phyloP scores from a whole-genome alignment of 2,329 filamentous ascomycete species.

The Gaeumannomyces sp. region DNA sequence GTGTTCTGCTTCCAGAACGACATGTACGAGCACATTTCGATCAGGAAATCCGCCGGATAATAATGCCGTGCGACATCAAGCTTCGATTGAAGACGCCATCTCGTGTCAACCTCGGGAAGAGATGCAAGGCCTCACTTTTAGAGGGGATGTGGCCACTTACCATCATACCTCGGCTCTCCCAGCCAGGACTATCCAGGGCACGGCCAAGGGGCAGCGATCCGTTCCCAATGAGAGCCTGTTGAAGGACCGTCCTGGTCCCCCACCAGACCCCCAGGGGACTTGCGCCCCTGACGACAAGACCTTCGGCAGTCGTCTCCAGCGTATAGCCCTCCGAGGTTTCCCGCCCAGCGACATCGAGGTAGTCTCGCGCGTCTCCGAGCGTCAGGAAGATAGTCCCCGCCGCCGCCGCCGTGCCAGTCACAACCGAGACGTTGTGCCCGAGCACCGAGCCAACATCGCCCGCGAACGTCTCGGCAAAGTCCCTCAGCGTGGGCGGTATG shows the following conservation, averaged over 20 bases:
- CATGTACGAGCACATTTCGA: conserved; percentile 53
- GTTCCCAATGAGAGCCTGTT: conserved; percentile 38
- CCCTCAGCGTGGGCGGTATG: conserved; percentile 42
- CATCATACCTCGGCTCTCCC: conserved; percentile 40
- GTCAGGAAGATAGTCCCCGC: conserved; percentile 38
- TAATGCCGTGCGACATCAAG: conserved; percentile 50
- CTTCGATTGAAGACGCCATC: not conserved
- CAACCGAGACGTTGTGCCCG: conserved; percentile 23
- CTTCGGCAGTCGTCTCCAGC: conserved; percentile 32
- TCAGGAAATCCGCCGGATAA: conserved; percentile 47
- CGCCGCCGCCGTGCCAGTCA: conserved; percentile 14
- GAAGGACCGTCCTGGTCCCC: conserved; percentile 49
- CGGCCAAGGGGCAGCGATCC: conserved; percentile 34
- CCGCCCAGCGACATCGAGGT: conserved; percentile 38
- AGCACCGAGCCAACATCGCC: conserved; percentile 15
- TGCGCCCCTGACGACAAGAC: conserved; percentile 42
- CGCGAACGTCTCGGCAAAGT: conserved; percentile 42
- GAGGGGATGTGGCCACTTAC: conserved; percentile 11
- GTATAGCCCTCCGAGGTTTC: conserved; percentile 43
- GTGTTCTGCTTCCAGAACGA: conserved; percentile 57
- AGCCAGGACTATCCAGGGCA: conserved; percentile 44
- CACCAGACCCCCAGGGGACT: conserved; percentile 52
- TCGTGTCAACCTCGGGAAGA: not conserved
- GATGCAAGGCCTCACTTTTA: not conserved
- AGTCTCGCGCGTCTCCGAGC: conserved; percentile 31